phyloP scores from a whole-genome alignment of 495 filamentous ascomycete genomes.

The Podospora pseudopauciseta region DNA sequence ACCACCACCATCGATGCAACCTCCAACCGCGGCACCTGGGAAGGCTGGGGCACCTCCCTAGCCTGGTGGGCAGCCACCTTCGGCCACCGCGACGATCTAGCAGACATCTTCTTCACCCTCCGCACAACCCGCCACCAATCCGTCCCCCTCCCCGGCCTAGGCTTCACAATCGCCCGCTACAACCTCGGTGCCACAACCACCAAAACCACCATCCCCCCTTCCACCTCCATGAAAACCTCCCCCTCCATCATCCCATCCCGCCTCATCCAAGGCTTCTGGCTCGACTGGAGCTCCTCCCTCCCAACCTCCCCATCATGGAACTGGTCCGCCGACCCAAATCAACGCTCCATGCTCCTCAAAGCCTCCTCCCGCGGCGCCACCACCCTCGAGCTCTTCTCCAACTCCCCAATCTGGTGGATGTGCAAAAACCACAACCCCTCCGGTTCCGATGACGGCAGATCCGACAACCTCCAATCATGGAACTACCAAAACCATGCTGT shows the following conservation, averaged over 20 bases:
- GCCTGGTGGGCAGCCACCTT: constrained; percentile 42
- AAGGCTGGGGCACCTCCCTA: constrained; percentile 41
- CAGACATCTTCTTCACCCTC: constrained; percentile 36
- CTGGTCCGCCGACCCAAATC: constrained; percentile 32
- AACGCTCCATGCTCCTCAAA: constrained; percentile 35
- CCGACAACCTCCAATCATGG: constrained; percentile 39
- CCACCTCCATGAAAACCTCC: constrained; percentile 34
- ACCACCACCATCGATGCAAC: constrained; percentile 32
- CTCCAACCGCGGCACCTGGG: constrained; percentile 38
- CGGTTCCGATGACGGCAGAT: constrained; percentile 28
- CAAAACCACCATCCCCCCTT: constrained; percentile 29
- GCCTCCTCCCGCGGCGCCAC: constrained; percentile 33
- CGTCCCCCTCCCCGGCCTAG: constrained; percentile 33
- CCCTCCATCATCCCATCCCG: constrained; percentile 35
- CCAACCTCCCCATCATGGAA: constrained; percentile 32
- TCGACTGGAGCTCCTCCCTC: constrained; percentile 30
- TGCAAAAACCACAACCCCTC: constrained; percentile 38
- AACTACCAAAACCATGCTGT: constrained; percentile 36
- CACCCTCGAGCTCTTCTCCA: constrained; percentile 40
- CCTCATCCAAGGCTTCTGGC: constrained; percentile 38
- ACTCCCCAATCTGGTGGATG: constrained; percentile 45
- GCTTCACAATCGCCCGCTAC: constrained; percentile 41
- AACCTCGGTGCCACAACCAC: constrained; percentile 37
- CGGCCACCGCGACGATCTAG: constrained; percentile 34
- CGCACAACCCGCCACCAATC: constrained; percentile 23